A percentile compares a stretch with the other conserved stretches of the same genome.
phyloP scores from a whole-genome alignment of 1,139 yeast species.

The Waltiozyma sp. region DNA sequence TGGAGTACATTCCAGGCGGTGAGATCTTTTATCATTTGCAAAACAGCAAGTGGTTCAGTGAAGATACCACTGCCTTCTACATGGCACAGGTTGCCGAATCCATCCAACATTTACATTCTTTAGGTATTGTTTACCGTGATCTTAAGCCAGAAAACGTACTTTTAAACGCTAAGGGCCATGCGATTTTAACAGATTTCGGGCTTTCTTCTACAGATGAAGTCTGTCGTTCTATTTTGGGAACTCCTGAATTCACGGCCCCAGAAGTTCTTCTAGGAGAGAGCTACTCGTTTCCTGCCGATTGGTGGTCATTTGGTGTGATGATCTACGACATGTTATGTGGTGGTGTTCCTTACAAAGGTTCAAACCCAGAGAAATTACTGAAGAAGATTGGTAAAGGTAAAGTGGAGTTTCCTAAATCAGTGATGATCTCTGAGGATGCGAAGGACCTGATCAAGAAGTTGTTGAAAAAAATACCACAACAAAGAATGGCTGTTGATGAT shows the following conservation, averaged over 20 bases:
- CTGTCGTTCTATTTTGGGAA: conserved; percentile 61
- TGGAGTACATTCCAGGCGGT: conserved; percentile 92
- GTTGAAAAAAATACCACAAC: conserved; percentile 60
- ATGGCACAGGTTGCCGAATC: conserved; percentile 84
- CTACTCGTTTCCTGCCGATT: conserved; percentile 80
- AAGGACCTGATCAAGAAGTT: conserved; percentile 67
- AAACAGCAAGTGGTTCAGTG: conserved; percentile 34
- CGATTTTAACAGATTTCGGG: conserved; percentile 88
- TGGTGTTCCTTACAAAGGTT: conserved; percentile 85
- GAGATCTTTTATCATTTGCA: conserved; percentile 80
- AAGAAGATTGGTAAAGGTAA: conserved; percentile 67
- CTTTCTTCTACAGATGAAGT: conserved; percentile 46
- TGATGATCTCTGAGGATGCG: conserved; percentile 53
- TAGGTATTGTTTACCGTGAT: conserved; percentile 86
- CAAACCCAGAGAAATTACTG: conserved; percentile 62
- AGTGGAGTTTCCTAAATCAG: conserved; percentile 62
- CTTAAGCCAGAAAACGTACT: conserved; percentile 91
- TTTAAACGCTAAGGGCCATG: conserved; percentile 67
- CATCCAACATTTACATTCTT: conserved; percentile 61
- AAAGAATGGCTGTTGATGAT: conserved; percentile 64
- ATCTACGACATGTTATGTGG: conserved; percentile 82
- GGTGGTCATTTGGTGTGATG: conserved; percentile 97
- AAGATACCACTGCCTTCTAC: conserved; percentile 70
- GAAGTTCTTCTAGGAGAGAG: conserved; percentile 77
- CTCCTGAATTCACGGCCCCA: conserved; percentile 95